Conservation (phyloP, 371 early-diverging fungal species). For the Mortierella sp. region DNA sequence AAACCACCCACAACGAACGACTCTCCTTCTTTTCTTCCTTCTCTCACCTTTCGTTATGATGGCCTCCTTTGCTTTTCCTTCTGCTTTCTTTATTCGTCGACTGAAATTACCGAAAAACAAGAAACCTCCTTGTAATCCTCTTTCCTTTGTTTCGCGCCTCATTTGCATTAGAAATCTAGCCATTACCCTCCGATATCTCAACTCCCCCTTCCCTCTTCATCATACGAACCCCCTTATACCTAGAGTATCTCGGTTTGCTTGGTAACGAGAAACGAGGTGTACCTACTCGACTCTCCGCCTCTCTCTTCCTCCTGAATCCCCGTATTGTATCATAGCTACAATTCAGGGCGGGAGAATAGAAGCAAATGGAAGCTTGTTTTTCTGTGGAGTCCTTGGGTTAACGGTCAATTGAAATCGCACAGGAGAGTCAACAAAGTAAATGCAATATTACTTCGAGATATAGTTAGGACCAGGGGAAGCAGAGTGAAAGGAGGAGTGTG, state of each 20-base stretch:
- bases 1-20: not conserved
- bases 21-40: not conserved
- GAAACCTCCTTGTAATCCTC: not conserved
- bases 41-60: not conserved
- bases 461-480: too few species aligned
- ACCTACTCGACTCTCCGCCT: not conserved
- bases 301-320: not conserved
- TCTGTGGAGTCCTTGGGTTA: not conserved
- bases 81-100: not conserved
- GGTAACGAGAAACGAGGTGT: not conserved
- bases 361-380: not conserved
- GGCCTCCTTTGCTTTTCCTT: not conserved
- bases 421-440: not conserved
- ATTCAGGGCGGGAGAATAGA: not conserved
- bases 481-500: too few species aligned
- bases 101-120: not conserved
- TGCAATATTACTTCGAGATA: not conserved
- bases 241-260: not conserved
- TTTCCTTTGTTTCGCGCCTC: not conserved
- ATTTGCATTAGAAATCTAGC: not conserved
- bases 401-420: not conserved
- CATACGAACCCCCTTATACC: not conserved
- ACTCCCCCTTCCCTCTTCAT: not conserved
- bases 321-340: not conserved
- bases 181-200: not conserved